These are phyloP conservation scores for Neobulgaria alba DNA, from an alignment of 2,329 filamentous ascomycete genomes.

Conservation along the genomic window DNA sequence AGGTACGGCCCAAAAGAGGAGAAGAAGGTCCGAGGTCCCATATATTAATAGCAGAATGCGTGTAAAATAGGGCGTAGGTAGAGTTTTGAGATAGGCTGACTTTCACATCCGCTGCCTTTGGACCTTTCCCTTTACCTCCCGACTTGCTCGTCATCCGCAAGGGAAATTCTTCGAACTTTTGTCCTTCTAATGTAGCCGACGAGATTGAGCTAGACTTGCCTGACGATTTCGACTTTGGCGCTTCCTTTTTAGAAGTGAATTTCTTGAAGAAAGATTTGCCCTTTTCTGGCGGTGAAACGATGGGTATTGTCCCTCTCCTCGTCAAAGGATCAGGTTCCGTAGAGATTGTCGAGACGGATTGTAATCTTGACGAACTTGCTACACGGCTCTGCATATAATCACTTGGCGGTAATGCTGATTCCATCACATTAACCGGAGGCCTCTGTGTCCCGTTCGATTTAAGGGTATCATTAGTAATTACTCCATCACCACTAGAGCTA, in stretches of 20 bases:
- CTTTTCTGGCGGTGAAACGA: constrained; percentile 15
- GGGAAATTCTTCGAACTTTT: constrained; percentile 33
- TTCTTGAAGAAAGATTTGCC: constrained; percentile 28
- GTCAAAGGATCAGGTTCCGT: constrained; percentile 14
- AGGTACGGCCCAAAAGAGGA: constrained; percentile 27
- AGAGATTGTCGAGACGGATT: constrained; percentile 12
- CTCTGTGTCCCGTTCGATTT: not conserved
- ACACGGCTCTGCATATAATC: constrained; percentile 3
- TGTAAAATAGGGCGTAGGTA: constrained; percentile 33
- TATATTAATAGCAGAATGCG: constrained; percentile 31
- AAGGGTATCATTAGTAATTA: not conserved
- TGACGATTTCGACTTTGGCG: constrained; percentile 19
- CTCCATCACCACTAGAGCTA: constrained; percentile 15
- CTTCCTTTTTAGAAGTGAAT: constrained; percentile 22
- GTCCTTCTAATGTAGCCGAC: constrained; percentile 28
- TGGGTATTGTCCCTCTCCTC: constrained; percentile 11
- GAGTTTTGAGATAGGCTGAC: constrained; percentile 33
- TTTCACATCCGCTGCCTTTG: constrained; percentile 27
- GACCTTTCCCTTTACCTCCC: constrained; percentile 24
- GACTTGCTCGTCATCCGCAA: too few relatives aligned
- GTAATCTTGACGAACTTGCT: constrained; percentile 8
- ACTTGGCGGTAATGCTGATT: constrained; percentile 11
- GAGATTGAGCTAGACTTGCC: constrained; percentile 32
- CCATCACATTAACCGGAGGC: constrained; percentile 1
- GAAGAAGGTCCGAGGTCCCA: constrained; percentile 34